Evolutionary conservation across 225 moss, liverwort and hornwort species (phyloP), one percentile per base, ranked within the genome.

Genomic region (Polytrichum commune): DNA sequence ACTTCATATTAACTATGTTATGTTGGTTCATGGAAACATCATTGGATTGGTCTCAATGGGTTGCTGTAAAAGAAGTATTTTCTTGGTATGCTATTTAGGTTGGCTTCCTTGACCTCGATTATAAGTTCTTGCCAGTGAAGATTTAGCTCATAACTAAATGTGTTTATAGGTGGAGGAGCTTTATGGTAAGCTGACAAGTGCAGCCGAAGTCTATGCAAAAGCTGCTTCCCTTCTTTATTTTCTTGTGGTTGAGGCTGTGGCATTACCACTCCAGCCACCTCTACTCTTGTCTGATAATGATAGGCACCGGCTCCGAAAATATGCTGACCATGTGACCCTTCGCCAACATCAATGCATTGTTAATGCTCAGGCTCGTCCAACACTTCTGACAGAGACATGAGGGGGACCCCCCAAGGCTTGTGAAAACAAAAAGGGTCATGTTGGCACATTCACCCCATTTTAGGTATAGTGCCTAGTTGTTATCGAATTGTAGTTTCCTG

Each of bases 131-230:
- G 46, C 3, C 13, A 13, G 46, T 28, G 27, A 2, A 28, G 6
- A 18, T 18, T 24, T 9, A 58, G 24, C 58, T 20, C 58, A 58
- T 5, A 58, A 58, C n/a, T 58, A 13, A 58, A 6, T 58, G 58
- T 55, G 24, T 58, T 58, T 23, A 30, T 90, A 95, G 98, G 98
- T 98, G 68, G 95, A 95, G 73, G 93, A 98, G 82, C 85, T 95
- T 32, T 85, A 90, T 90, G 95, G 90, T 56, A 88, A 86, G 73
- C 75, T 83, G 68, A 80, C 80, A 69, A 93, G 83, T 71, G 90
- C 92, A 66, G 81, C 86, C 23, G 77, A 78, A 58, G 84, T 84
- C 8, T 93, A 90, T 67, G 86, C 86, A 61, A 90, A 88, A 76
- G 90, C 90, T 71, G 90, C 90, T 35, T 80, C 92, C 9, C 79